phyloP scores from a whole-genome alignment of 129 eudicot genomes.

The Centella asiatica region DNA sequence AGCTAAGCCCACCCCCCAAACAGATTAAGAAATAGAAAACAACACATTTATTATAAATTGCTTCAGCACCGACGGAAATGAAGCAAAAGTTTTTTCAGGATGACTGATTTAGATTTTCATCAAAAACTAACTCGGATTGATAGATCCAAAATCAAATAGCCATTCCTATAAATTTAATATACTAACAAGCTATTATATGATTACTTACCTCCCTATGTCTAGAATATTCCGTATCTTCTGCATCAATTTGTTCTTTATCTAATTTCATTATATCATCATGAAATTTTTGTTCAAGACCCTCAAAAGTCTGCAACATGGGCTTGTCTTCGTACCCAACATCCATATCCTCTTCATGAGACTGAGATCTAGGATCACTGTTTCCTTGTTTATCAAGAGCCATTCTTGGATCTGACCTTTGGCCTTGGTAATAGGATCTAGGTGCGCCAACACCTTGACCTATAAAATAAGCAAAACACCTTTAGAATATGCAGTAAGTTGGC shows the following conservation, averaged over 20 bases:
- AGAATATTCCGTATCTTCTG: conserved; percentile 87
- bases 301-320: conserved; percentile 40
- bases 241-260: conserved; percentile 66
- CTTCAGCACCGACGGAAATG: too few relatives aligned
- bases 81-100: too few relatives aligned
- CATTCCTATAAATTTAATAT: neutral
- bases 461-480: conserved; percentile 11
- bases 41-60: too few relatives aligned
- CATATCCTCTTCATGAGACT: conserved; percentile 63
- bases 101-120: too few relatives aligned
- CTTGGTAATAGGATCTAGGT: conserved; percentile 56
- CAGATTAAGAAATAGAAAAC: too few relatives aligned
- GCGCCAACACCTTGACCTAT: conserved; percentile 67
- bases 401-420: conserved; percentile 59
- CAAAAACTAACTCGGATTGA: too few relatives aligned
- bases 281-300: conserved; percentile 83
- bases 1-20: too few relatives aligned
- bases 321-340: conserved; percentile 71
- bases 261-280: conserved; percentile 66
- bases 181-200: neutral
- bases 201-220: conserved; percentile 75
- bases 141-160: too few relatives aligned
- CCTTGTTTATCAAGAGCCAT: conserved; percentile 44
- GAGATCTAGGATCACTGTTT: conserved; percentile 53
- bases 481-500: neutral